These are phyloP conservation scores for Dioscorea zingiberensis DNA, from an alignment of 106 monocot species.

Conservation along the genomic window DNA sequence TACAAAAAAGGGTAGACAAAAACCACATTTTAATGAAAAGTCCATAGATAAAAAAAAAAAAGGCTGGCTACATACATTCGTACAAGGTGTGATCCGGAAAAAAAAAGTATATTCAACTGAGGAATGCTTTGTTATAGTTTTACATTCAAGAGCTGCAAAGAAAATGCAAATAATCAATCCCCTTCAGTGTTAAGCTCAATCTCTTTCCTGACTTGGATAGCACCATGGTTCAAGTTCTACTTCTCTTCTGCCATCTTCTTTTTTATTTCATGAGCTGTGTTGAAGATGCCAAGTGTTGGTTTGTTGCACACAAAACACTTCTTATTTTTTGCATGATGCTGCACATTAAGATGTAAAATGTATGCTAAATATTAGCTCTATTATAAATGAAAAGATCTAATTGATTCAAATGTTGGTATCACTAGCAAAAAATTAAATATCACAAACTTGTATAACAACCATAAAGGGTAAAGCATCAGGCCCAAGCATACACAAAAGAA, in stretches of 20 bases:
- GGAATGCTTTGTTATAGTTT: too few relatives aligned
- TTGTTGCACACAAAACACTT: constrained; percentile 93
- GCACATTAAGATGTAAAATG: constrained; percentile 15
- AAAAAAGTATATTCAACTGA: not conserved
- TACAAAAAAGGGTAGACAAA: too few relatives aligned
- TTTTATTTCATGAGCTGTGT: constrained; percentile 80
- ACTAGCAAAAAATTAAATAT: too few relatives aligned
- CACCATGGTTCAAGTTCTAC: not conserved
- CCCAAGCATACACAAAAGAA: not conserved
- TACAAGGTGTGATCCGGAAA: not conserved
- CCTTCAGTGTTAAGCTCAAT: too few relatives aligned
- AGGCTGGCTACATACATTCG: not conserved
- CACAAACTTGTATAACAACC: too few relatives aligned
- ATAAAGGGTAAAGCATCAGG: too few relatives aligned
- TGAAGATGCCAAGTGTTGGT: constrained; percentile 90
- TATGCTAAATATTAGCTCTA: not conserved
- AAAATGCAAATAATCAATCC: not conserved
- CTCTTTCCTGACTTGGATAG: too few relatives aligned
- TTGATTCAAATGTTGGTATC: not conserved
- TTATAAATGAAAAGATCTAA: not conserved
- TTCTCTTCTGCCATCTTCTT: constrained; percentile 75
- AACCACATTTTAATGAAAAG: too few relatives aligned
- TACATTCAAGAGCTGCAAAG: not conserved
- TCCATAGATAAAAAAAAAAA: too few relatives aligned
- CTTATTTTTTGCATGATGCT: constrained; percentile 91